Evolutionary conservation across 140 eudicot genomes (phyloP).

Genomic region (Flaveria floridana): DNA sequence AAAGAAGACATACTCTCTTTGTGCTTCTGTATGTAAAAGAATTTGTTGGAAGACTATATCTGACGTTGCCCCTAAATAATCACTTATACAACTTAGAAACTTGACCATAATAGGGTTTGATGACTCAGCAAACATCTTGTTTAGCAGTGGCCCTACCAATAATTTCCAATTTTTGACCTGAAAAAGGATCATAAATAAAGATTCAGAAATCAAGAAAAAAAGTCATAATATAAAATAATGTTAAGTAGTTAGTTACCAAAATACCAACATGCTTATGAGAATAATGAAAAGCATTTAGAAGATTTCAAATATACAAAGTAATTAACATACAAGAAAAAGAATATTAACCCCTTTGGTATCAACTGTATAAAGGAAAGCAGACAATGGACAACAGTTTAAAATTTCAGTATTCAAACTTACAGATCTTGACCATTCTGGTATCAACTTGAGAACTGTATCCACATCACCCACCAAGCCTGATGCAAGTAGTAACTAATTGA

Average conservation of each 20-base stretch:
- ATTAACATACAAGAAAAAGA: constrained; percentile 3
- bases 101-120: constrained; percentile 72
- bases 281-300: background rate
- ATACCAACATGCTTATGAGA: constrained; percentile 4
- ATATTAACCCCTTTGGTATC: background rate
- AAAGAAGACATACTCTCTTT: constrained; percentile 53
- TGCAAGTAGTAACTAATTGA: constrained; percentile 11
- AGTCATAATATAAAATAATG: background rate
- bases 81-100: constrained; percentile 74
- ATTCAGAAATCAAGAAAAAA: background rate
- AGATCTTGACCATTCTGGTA: constrained; percentile 70
- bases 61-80: constrained; percentile 58
- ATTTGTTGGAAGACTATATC: constrained; percentile 60
- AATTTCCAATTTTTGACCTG: constrained; percentile 80
- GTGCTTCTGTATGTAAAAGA: constrained; percentile 49
- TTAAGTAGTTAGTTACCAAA: constrained; percentile 1
- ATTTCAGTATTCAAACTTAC: constrained; percentile 48
- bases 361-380: background rate
- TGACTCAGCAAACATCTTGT: constrained; percentile 78
- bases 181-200: constrained; percentile 13
- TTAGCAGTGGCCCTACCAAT: constrained; percentile 57
- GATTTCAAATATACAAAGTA: background rate
- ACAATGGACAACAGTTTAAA: background rate
- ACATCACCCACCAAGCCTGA: constrained; percentile 50
- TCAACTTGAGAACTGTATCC: constrained; percentile 68